Conservation (phyloP, 768 basidiomycete species). For the Hypsizygus marmoreus region DNA sequence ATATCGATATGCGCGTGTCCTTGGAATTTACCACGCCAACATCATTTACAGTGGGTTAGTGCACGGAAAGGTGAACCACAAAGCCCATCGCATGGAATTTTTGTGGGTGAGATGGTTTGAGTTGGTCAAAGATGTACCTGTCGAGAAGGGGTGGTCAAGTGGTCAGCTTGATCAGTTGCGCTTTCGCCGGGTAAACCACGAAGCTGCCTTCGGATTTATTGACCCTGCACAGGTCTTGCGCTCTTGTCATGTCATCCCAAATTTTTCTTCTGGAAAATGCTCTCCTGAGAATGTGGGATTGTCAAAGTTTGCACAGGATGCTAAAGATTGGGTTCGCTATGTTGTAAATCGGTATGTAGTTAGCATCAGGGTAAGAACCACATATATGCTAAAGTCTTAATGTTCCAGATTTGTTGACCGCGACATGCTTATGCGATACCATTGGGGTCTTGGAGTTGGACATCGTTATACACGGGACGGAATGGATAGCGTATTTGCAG, state of each 20-base stretch:
- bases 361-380: no score
- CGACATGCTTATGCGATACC: constrained; percentile 27
- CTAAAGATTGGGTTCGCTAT: constrained; percentile 8
- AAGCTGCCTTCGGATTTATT: constrained; percentile 13
- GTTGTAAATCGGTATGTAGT: constrained; percentile 7
- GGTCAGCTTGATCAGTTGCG: constrained; percentile 26
- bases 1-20: constrained; percentile 10
- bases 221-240: constrained; percentile 14
- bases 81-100: constrained; percentile 22
- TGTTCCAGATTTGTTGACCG: constrained; percentile 23
- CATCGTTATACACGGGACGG: no score
- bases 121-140: constrained; percentile 11
- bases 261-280: constrained; percentile 4
- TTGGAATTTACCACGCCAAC: constrained; percentile 21
- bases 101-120: constrained; percentile 30
- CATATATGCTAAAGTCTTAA: background rate
- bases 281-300: background rate
- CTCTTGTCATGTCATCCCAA: constrained; percentile 11
- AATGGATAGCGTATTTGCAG: no score
- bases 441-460: constrained; percentile 25
- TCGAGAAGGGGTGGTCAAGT: constrained; percentile 17
- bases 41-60: constrained; percentile 7
- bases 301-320: background rate
- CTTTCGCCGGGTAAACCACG: constrained; percentile 21
- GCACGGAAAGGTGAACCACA: background rate